Percentiles rank a stretch among this genome's conserved stretches.
Conservation (phyloP, 2,329 filamentous ascomycete genomes). For the Aspergillus sp. region DNA sequence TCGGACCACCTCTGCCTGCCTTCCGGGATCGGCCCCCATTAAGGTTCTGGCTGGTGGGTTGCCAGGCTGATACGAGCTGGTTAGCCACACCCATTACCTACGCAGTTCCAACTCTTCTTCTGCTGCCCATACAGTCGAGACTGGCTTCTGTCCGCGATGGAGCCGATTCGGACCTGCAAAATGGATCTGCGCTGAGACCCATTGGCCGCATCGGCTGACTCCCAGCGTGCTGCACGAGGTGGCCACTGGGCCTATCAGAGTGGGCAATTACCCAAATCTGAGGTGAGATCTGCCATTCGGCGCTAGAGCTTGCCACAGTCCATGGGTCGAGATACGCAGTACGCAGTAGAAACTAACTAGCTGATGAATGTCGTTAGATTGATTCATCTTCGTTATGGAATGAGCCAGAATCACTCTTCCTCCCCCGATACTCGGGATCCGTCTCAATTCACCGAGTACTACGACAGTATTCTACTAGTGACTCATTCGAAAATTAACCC, state of each 20-base stretch:
- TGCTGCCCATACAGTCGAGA: background rate
- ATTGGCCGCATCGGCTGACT: background rate
- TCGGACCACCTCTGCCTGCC: background rate
- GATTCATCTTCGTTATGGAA: background rate
- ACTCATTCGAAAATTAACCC: background rate
- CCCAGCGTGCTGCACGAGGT: background rate
- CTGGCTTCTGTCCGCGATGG: background rate
- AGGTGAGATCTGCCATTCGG: slow-evolving; percentile 6
- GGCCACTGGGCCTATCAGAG: background rate
- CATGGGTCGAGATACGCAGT: background rate
- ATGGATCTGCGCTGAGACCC: background rate
- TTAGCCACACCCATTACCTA: slow-evolving; percentile 5
- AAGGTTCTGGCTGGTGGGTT: background rate
- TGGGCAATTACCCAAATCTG: background rate
- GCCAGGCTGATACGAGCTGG: background rate
- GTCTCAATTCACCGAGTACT: background rate
- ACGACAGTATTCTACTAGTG: background rate
- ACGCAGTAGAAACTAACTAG: no score
- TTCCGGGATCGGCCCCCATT: slow-evolving; percentile 13
- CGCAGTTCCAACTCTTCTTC: background rate
- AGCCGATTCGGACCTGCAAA: background rate
- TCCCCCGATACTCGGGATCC: background rate
- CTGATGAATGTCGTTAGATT: no score
- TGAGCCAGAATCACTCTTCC: background rate
- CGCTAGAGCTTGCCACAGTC: background rate